Evolutionary conservation across 2,329 filamentous ascomycete species (phyloP).

Genomic region (Aspergillus tubingensis): DNA sequence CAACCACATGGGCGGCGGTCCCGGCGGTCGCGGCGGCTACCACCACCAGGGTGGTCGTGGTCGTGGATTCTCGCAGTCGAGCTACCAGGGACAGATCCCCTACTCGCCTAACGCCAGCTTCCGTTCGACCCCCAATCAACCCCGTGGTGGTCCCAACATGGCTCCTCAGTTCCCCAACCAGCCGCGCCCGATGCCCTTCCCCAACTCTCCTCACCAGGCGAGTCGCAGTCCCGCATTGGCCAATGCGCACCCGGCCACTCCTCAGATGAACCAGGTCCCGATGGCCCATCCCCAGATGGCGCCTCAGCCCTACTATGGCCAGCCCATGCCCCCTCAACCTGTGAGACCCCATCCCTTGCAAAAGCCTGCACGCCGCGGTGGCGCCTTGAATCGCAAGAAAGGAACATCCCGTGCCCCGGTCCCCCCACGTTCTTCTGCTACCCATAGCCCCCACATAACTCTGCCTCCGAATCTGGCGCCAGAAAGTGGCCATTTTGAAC

Average conservation of each 20-base stretch:
- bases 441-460: constrained; percentile 19
- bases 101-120: constrained; percentile 58
- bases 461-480: constrained; percentile 64
- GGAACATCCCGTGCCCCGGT: constrained; percentile 30
- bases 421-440: constrained; percentile 25
- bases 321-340: constrained; percentile 61
- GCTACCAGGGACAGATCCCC: constrained; percentile 54
- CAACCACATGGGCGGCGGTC: constrained; percentile 56
- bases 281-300: constrained; percentile 67
- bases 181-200: constrained; percentile 50
- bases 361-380: constrained; percentile 34
- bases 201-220: constrained; percentile 66
- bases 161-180: constrained; percentile 52
- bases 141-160: constrained; percentile 54
- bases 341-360: constrained; percentile 54
- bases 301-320: constrained; percentile 60
- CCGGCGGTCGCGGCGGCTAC: constrained; percentile 58
- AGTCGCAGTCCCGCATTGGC: constrained; percentile 67
- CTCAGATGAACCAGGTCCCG: constrained; percentile 70
- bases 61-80: constrained; percentile 57
- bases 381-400: constrained; percentile 37
- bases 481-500: constrained; percentile 70
- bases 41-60: constrained; percentile 57
- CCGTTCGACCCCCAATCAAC: constrained; percentile 54
- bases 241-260: constrained; percentile 67